A percentile compares a stretch with the other conserved stretches of the same genome.
Conservation (phyloP, 2,329 filamentous ascomycete genomes). For the Nemania sp. region DNA sequence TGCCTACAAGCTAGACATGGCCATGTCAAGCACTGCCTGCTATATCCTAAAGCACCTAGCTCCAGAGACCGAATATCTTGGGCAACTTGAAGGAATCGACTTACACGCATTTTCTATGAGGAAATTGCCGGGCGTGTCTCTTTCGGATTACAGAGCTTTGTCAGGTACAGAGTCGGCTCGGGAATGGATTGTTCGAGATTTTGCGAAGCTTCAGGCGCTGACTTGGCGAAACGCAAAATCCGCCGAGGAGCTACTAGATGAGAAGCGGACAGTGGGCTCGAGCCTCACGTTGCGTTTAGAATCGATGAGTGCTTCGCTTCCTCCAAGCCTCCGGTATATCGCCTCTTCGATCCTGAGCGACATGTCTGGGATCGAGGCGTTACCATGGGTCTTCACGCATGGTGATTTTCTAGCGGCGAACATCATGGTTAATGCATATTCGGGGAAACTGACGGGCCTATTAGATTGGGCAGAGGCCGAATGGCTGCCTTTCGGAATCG, state of each 20-base stretch:
- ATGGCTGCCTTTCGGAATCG: slow-evolving; percentile 60
- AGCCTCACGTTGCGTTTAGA: slow-evolving; percentile 47
- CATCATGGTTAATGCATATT: slow-evolving; percentile 52
- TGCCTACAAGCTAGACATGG: slow-evolving; percentile 47
- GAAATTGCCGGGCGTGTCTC: slow-evolving; percentile 46
- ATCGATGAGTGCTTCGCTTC: slow-evolving; percentile 43
- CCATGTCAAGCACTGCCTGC: slow-evolving; percentile 43
- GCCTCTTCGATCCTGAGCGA: slow-evolving; percentile 34
- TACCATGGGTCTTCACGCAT: slow-evolving; percentile 62
- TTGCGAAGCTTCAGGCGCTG: slow-evolving; percentile 46
- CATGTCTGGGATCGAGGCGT: slow-evolving; percentile 42
- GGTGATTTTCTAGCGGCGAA: slow-evolving; percentile 63
- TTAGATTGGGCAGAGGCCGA: slow-evolving; percentile 70
- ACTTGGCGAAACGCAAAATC: slow-evolving; percentile 40
- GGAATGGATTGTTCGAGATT: slow-evolving; percentile 44
- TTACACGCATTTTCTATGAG: slow-evolving; percentile 49
- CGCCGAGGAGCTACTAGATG: slow-evolving; percentile 15
- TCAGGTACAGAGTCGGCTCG: slow-evolving; percentile 20
- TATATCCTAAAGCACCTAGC: slow-evolving; percentile 47
- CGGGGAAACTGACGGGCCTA: slow-evolving; percentile 53
- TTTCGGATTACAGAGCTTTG: slow-evolving; percentile 39
- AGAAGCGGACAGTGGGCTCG: slow-evolving; percentile 44
- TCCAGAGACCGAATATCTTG: slow-evolving; percentile 46
- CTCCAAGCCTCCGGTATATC: slow-evolving; percentile 39
- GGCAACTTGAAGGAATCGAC: slow-evolving; percentile 36